Base-by-base conservation (phyloP, 176 grass and related monocot species). In the Rhynchospora tenuis region DNA sequence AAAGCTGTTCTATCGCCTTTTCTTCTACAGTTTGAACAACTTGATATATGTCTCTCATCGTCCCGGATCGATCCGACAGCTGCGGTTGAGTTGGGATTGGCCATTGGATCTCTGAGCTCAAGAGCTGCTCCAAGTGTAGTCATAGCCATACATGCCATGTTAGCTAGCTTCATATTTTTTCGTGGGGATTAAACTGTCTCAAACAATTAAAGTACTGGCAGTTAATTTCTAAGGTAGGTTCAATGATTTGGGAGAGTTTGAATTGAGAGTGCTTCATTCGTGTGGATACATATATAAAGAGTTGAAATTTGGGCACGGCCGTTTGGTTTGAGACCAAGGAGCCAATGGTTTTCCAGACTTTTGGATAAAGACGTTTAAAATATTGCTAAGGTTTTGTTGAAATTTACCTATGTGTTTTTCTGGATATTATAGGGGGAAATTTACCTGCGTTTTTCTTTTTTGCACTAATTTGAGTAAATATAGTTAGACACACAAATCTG, bases 341-440 rank as follows among this genome's bases (percentile, higher is more conserved):
- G 89, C 91, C 84, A 90, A n/a, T 87, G 89, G 89, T 97, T 97
- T 93, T 55, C 15, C 27, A 33, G 24, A 22, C 38, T n/a, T 81
- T 62, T 81, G 73, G 73, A 76, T 55, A 76, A 29, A 31, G 48
- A 76, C 15, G 24, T 28, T 55, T 55, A 29, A 76, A 55, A 28
- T 54, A 8, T 29, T 76, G 14, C 14, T 28, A 10, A 23, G 48
- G 22, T 28, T 76, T 76, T 29, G 6, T 76, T 76, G 5, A 76
- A 75, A 43, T 70, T 74, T 51, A 9, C 54, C 9, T 55, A 8
- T 75, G 1, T 50, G 0, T 54, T 7, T 0, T 75, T 15, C 16
- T 75, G 72, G 13, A 3, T 17, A 68, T 68, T 19, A 15, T 75
- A 28, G 7, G 47, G 7, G 28, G 22, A 3, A 7, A n/a, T n/a